A percentile compares a stretch with the other conserved stretches of the same genome.
Conservation (phyloP, 1,284 basidiomycete genomes). For the Rhodotorula sp. region DNA sequence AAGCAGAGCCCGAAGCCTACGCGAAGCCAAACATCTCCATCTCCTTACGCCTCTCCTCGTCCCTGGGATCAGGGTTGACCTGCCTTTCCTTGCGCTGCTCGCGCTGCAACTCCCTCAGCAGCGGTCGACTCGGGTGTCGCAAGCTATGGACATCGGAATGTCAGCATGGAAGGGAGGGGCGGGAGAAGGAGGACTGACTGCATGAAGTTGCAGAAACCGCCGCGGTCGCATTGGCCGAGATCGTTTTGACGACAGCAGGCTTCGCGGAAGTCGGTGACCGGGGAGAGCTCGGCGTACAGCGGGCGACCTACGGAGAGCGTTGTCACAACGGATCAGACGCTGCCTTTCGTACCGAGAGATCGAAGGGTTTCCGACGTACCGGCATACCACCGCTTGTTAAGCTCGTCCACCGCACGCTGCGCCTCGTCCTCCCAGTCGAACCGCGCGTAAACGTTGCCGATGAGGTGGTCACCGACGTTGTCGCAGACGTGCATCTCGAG, state of each 20-base stretch:
- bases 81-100: conserved; percentile 81
- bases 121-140: conserved; percentile 75
- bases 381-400: conserved; percentile 98
- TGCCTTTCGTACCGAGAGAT: conserved; percentile 5
- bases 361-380: conserved; percentile 58
- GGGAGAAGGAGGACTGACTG: not conserved
- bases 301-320: conserved; percentile 68
- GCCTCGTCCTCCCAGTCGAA: conserved; percentile 99
- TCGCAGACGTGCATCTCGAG: conserved; percentile 98
- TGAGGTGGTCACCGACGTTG: conserved; percentile 97
- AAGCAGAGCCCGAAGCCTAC: too few species aligned
- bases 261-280: conserved; percentile 98
- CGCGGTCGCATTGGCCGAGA: conserved; percentile 69
- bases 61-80: conserved; percentile 44
- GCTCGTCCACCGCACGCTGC: conserved; percentile 82
- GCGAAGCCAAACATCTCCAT: conserved; percentile 40
- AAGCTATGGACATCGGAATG: conserved; percentile 5
- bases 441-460: conserved; percentile 97
- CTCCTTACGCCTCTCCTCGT: conserved; percentile 42
- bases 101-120: conserved; percentile 72
- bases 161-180: too few species aligned
- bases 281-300: conserved; percentile 95
- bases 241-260: conserved; percentile 98
- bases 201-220: conserved; percentile 90
- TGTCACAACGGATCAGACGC: not conserved